Evolutionary conservation across 2,329 filamentous ascomycete genomes (phyloP).

Genomic region (Botrytis paeoniae): DNA sequence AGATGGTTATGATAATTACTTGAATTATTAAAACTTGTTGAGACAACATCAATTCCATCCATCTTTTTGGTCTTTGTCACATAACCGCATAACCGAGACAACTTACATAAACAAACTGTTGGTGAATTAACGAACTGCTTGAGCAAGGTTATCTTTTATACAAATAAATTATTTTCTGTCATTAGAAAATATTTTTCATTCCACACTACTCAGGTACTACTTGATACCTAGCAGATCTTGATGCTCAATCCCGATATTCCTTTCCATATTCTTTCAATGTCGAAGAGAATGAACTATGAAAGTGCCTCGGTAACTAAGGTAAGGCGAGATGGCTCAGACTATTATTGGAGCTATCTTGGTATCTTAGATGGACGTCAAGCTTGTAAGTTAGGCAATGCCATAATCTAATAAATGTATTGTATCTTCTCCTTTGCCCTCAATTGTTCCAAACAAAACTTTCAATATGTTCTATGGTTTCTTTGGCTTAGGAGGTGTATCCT

Average conservation of each 20-base stretch:
- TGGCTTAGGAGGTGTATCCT: slow-evolving; percentile 10
- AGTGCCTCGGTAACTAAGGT: neutral
- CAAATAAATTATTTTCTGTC: neutral
- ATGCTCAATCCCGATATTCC: neutral
- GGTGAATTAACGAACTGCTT: neutral
- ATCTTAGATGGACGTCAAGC: neutral
- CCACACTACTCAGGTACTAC: neutral
- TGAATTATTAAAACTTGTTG: neutral
- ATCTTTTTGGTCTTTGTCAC: neutral
- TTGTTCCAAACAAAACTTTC: neutral
- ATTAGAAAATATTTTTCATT: neutral
- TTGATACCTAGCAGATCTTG: neutral
- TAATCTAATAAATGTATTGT: neutral
- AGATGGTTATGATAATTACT: neutral
- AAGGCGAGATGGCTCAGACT: slow-evolving; percentile 2
- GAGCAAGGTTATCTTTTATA: neutral
- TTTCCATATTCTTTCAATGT: neutral
- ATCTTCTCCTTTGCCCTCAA: neutral
- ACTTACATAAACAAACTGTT: neutral
- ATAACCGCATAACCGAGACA: neutral
- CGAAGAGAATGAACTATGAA: neutral
- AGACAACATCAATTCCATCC: neutral
- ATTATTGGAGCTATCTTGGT: neutral
- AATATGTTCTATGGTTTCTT: slow-evolving; percentile 14
- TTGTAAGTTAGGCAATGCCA: neutral